These are phyloP conservation scores for Raffaelea albimanens DNA, from an alignment of 2,329 filamentous ascomycete genomes.

Conservation along the genomic window DNA sequence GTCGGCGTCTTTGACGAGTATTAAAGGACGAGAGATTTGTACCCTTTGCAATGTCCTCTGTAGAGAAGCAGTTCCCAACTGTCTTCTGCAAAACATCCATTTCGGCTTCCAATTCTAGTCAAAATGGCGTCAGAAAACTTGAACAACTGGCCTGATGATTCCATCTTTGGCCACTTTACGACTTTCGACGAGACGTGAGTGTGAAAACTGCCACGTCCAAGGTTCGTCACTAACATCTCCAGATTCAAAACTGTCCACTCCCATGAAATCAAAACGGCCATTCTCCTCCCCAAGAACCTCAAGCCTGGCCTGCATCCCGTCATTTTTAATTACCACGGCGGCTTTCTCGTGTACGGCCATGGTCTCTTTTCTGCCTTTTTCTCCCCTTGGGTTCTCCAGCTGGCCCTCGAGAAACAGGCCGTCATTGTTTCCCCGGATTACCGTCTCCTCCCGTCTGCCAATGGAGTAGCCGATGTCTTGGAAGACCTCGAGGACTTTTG, in stretches of 20 bases:
- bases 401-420: background rate
- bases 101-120: too few species aligned
- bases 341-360: background rate
- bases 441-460: background rate
- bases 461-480: background rate
- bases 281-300: background rate
- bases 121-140: too few species aligned
- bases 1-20: too few species aligned
- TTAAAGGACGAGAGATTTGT: too few species aligned
- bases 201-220: background rate
- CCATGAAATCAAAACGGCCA: background rate
- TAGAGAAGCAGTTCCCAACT: too few species aligned
- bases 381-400: background rate
- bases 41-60: too few species aligned
- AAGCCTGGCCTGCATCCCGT: background rate
- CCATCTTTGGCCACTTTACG: background rate
- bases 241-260: background rate
- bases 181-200: background rate
- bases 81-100: too few species aligned
- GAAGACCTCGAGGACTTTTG: slow-evolving; percentile 1
- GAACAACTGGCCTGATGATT: background rate
- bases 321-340: background rate
- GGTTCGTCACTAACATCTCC: background rate
- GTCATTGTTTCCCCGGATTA: background rate
- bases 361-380: background rate